phyloP scores from a whole-genome alignment of 768 basidiomycete species.

The Sutorius australiensis region DNA sequence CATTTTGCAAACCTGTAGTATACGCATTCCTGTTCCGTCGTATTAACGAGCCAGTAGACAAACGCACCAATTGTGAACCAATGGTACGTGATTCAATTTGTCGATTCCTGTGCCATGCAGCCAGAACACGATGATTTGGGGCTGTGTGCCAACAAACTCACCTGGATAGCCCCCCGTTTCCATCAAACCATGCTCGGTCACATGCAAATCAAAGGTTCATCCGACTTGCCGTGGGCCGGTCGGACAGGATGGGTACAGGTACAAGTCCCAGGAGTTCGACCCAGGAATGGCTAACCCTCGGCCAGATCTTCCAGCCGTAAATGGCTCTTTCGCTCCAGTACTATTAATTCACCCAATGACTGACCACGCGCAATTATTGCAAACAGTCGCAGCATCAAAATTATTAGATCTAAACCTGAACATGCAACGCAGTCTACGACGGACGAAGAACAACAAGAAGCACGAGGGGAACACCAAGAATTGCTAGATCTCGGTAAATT shows the following conservation, averaged over 20 bases:
- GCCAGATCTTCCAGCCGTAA: no score
- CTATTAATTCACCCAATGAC: background rate
- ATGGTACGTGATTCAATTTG: background rate
- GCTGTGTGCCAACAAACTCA: background rate
- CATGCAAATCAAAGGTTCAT: no score
- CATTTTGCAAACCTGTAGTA: background rate
- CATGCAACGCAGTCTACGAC: background rate
- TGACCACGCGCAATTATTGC: background rate
- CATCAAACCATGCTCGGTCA: background rate
- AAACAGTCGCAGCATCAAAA: background rate
- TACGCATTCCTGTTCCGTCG: background rate
- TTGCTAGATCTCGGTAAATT: constrained; percentile 9
- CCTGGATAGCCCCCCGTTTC: background rate
- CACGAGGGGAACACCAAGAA: background rate
- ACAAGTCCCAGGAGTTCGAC: no score
- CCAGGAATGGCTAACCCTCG: no score
- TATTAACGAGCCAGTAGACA: background rate
- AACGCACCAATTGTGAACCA: background rate
- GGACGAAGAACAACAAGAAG: background rate
- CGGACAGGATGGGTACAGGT: no score
- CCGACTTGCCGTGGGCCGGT: no score
- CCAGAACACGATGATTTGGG: background rate
- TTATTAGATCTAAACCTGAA: background rate
- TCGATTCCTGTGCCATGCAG: background rate
- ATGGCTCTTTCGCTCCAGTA: background rate